Evolutionary conservation across 495 filamentous ascomycete species (phyloP).

Genomic region (Aspergillus cristatus): DNA sequence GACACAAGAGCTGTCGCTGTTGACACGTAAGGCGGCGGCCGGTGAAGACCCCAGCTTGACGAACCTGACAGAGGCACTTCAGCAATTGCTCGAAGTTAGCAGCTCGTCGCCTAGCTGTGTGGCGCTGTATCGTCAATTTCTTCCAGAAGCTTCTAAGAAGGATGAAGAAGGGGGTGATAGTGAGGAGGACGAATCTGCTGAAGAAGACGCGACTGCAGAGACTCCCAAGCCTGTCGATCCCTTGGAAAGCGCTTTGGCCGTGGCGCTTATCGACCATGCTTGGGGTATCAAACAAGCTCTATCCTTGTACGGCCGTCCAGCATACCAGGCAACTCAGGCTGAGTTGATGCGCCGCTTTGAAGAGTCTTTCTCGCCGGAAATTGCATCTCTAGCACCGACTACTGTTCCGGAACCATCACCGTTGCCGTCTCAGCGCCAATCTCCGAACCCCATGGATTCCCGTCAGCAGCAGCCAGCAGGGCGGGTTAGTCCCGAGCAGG

Average conservation of each 20-base stretch:
- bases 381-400: constrained; percentile 20
- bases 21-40: constrained; percentile 67
- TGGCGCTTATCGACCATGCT: constrained; percentile 83
- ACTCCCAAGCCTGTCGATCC: constrained; percentile 41
- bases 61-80: constrained; percentile 62
- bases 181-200: constrained; percentile 29
- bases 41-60: constrained; percentile 59
- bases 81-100: constrained; percentile 57
- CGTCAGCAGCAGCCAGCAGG: constrained; percentile 16
- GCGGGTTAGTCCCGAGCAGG: constrained; percentile 32
- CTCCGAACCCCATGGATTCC: constrained; percentile 13
- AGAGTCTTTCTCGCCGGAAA: constrained; percentile 40
- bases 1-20: constrained; percentile 66
- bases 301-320: constrained; percentile 51
- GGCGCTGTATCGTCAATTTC: constrained; percentile 61
- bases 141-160: constrained; percentile 45
- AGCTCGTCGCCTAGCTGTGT: constrained; percentile 58
- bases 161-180: constrained; percentile 41
- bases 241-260: constrained; percentile 74
- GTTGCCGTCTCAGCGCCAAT: constrained; percentile 9
- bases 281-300: constrained; percentile 78
- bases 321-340: constrained; percentile 48
- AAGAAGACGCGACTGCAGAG: constrained; percentile 31
- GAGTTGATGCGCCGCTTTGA: constrained; percentile 43
- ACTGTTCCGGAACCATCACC: constrained; percentile 17